These are phyloP conservation scores for Forsythia viridissima DNA, from an alignment of 257 asterid genomes.

Conservation along the genomic window DNA sequence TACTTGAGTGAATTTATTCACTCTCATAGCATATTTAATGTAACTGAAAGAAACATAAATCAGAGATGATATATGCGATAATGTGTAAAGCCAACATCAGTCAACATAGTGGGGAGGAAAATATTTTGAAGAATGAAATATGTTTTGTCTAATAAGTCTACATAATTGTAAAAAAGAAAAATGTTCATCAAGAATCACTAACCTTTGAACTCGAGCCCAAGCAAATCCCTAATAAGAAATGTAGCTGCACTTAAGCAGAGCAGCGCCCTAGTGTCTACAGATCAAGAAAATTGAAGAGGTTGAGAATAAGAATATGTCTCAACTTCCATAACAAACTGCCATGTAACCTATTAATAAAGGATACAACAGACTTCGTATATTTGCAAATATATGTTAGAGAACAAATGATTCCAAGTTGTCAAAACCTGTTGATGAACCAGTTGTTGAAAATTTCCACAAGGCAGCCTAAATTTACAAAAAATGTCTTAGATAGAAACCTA, in stretches of 20 bases:
- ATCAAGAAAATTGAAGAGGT: conserved; percentile 15
- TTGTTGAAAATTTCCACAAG: conserved; percentile 71
- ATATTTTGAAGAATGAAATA: too few species aligned
- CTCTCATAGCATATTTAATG: too few species aligned
- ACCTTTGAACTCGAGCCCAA: conserved; percentile 83
- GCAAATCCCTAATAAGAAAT: too few species aligned
- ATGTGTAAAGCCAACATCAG: too few species aligned
- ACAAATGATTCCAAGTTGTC: conserved; percentile 17
- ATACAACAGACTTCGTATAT: conserved; percentile 18
- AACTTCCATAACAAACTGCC: conserved; percentile 10
- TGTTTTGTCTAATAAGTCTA: neutral
- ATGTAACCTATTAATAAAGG: conserved; percentile 1
- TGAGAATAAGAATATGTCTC: conserved; percentile 16
- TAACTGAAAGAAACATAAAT: too few species aligned
- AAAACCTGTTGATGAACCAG: conserved; percentile 68
- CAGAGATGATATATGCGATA: too few species aligned
- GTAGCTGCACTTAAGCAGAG: too few species aligned
- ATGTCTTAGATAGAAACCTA: conserved; percentile 1
- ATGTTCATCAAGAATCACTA: conserved; percentile 26
- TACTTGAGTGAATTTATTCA: too few species aligned
- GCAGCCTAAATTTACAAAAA: conserved; percentile 64
- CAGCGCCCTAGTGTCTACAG: too few species aligned
- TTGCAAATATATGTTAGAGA: conserved; percentile 13
- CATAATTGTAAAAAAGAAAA: neutral
- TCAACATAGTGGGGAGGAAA: too few species aligned